Percentiles rank a stretch among this genome's conserved stretches.
Conservation (phyloP, 2,329 filamentous ascomycete species). For the Trichoderma harzianum region DNA sequence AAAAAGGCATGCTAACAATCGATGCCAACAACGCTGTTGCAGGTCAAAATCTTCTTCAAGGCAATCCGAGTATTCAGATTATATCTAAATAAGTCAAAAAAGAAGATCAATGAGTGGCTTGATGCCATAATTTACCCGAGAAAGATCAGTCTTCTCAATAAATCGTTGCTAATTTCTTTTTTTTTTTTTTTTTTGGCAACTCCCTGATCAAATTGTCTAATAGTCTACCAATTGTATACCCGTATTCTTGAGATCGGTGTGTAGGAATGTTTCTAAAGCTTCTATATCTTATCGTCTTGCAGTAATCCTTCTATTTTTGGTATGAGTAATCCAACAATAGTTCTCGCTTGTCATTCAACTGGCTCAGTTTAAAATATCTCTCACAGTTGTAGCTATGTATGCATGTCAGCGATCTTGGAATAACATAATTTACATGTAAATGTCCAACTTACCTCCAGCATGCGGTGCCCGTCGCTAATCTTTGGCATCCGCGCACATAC, state of each 20-base stretch:
- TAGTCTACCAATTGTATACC: not conserved
- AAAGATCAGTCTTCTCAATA: too few relatives aligned
- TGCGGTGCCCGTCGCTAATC: conserved; percentile 5
- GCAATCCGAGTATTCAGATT: not conserved
- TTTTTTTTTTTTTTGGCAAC: too few relatives aligned
- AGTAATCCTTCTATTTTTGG: not conserved
- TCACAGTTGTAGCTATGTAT: conserved; percentile 10
- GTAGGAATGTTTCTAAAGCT: not conserved
- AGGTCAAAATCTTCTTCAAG: not conserved
- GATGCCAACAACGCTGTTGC: not conserved
- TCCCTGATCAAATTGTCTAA: too few relatives aligned
- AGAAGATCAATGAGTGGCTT: not conserved
- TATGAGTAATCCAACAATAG: conserved; percentile 17
- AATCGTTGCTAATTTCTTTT: too few relatives aligned
- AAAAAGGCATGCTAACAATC: not conserved
- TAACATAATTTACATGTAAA: not conserved
- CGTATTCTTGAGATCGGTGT: not conserved
- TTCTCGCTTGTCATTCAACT: conserved; percentile 20
- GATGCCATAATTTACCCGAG: not conserved
- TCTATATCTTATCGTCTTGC: not conserved
- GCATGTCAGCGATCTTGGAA: not conserved
- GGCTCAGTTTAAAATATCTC: conserved; percentile 10
- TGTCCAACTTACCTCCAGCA: not conserved
- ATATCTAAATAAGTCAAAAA: not conserved
- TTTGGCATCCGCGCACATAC: not conserved